These are phyloP conservation scores for Lentinula lateritia DNA, from an alignment of 768 basidiomycete species.

Conservation along the genomic window DNA sequence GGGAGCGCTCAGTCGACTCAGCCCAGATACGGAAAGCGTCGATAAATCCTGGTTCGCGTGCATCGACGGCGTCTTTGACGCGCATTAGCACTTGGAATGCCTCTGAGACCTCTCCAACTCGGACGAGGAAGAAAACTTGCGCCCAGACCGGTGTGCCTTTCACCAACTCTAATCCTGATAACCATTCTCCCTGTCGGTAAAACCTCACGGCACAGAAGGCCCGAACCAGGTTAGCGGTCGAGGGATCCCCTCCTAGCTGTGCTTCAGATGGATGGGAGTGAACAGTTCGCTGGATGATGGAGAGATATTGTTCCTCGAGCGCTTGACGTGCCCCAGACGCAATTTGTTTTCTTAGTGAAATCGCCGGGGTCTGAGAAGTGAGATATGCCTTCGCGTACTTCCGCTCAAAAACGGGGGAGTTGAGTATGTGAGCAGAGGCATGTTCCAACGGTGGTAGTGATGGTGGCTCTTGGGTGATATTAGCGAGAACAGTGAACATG, in stretches of 20 bases:
- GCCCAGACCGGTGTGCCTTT: constrained; percentile 92
- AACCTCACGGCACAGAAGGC: constrained; percentile 81
- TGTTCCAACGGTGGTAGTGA: constrained; percentile 73
- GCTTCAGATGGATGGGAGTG: constrained; percentile 82
- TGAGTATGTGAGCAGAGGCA: constrained; percentile 76
- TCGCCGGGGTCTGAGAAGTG: constrained; percentile 55
- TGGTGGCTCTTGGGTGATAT: constrained; percentile 75
- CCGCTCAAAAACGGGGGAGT: constrained; percentile 73
- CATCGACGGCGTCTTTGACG: constrained; percentile 65
- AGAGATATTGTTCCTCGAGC: constrained; percentile 87
- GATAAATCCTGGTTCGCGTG: constrained; percentile 78
- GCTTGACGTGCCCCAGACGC: constrained; percentile 74
- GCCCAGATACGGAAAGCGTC: constrained; percentile 81
- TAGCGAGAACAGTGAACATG: constrained; percentile 52
- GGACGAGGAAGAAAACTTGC: constrained; percentile 85
- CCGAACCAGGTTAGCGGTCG: constrained; percentile 81
- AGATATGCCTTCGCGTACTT: constrained; percentile 81
- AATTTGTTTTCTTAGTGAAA: constrained; percentile 64
- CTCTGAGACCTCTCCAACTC: constrained; percentile 78
- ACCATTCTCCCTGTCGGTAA: constrained; percentile 81
- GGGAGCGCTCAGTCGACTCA: constrained; percentile 71
- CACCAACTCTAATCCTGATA: constrained; percentile 82
- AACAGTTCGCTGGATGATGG: constrained; percentile 76
- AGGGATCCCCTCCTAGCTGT: constrained; percentile 85
- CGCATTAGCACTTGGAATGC: constrained; percentile 72